A percentile compares a stretch with the other conserved stretches of the same genome.
Evolutionary conservation across 768 basidiomycete genomes (phyloP).

Genomic region (Macrolepiota fuliginosa): DNA sequence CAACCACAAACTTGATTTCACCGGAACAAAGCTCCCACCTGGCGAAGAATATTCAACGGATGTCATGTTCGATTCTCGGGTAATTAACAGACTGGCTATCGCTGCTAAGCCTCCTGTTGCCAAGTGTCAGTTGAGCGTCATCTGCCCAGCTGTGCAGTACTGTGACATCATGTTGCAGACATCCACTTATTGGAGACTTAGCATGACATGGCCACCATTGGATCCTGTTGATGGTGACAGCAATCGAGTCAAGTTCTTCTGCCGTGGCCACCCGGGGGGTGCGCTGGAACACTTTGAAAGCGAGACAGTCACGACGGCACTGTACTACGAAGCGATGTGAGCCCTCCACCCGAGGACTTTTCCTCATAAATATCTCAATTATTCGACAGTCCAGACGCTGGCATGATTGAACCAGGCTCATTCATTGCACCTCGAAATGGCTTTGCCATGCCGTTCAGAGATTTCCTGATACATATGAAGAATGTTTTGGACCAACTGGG

Average conservation of each 20-base stretch:
- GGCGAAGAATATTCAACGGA: conserved; percentile 64
- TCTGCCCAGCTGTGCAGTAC: conserved; percentile 72
- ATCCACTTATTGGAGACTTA: conserved; percentile 72
- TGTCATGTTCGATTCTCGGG: conserved; percentile 72
- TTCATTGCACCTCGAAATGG: conserved; percentile 82
- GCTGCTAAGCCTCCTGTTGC: conserved; percentile 74
- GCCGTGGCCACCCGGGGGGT: conserved; percentile 82
- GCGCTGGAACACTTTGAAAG: conserved; percentile 86
- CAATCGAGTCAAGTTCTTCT: conserved; percentile 78
- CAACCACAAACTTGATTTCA: conserved; percentile 79
- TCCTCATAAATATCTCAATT: neutral
- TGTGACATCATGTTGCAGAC: conserved; percentile 76
- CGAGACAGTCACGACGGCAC: conserved; percentile 71
- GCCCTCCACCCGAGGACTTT: conserved; percentile 23
- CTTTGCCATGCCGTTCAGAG: conserved; percentile 79
- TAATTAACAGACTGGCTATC: conserved; percentile 73
- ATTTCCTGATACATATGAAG: conserved; percentile 80
- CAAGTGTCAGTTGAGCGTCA: conserved; percentile 72
- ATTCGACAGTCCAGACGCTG: conserved; percentile 65
- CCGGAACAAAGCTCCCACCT: conserved; percentile 67
- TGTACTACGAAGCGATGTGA: conserved; percentile 87
- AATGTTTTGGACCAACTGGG: conserved; percentile 83
- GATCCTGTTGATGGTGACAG: conserved; percentile 52
- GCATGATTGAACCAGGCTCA: conserved; percentile 73
- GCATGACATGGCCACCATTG: conserved; percentile 75